Percentiles rank a stretch among this genome's conserved stretches.
Conservation (phyloP, 2,329 filamentous ascomycete species). For the Trichoderma sp. region DNA sequence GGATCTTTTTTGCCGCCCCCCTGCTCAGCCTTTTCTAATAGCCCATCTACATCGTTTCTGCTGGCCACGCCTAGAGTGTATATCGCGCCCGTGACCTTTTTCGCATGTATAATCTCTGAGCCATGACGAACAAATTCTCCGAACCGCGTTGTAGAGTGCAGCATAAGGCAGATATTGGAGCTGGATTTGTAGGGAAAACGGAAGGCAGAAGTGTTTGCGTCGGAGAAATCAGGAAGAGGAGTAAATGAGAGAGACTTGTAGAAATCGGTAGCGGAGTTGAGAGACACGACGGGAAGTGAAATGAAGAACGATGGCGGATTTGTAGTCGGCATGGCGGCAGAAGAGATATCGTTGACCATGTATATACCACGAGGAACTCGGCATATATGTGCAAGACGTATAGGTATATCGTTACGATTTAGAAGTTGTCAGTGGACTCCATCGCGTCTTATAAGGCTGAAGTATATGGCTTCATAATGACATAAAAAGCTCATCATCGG, state of each 20-base stretch:
- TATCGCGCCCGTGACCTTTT: slow-evolving; percentile 27
- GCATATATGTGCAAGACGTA: neutral
- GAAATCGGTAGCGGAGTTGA: slow-evolving; percentile 20
- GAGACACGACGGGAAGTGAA: slow-evolving; percentile 8
- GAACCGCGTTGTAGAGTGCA: slow-evolving; percentile 28
- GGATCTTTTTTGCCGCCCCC: slow-evolving; percentile 30
- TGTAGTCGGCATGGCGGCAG: neutral
- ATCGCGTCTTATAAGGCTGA: neutral
- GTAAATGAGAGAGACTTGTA: slow-evolving; percentile 27
- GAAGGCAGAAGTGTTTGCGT: slow-evolving; percentile 26
- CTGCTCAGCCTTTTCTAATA: slow-evolving; percentile 27
- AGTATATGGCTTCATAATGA: slow-evolving; percentile 1
- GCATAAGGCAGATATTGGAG: slow-evolving; percentile 30
- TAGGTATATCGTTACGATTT: neutral
- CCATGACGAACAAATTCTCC: slow-evolving; percentile 29
- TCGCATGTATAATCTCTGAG: slow-evolving; percentile 27
- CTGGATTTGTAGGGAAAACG: slow-evolving; percentile 28
- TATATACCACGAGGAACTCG: neutral
- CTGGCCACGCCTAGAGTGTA: slow-evolving; percentile 26
- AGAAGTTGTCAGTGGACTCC: neutral
- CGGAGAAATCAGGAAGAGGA: slow-evolving; percentile 24
- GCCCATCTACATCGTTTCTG: slow-evolving; percentile 29
- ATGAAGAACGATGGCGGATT: slow-evolving; percentile 22
- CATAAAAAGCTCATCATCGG: slow-evolving; percentile 19
- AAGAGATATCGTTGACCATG: neutral